These are phyloP conservation scores for Dendrothele bispora DNA, from an alignment of 768 basidiomycete genomes.

Conservation along the genomic window DNA sequence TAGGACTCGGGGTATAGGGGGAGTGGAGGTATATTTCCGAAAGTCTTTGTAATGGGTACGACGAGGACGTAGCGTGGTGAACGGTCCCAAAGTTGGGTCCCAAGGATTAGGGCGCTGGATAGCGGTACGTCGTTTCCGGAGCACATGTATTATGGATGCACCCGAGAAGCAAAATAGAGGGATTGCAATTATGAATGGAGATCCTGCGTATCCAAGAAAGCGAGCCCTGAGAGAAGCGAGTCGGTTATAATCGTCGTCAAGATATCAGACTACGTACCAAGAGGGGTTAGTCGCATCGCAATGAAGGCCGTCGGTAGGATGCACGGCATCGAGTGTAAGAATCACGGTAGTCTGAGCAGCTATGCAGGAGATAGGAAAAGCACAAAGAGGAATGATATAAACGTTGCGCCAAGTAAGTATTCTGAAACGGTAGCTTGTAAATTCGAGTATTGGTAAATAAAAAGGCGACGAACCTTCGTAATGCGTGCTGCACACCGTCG, in stretches of 20 bases:
- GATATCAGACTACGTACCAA: conserved; percentile 42
- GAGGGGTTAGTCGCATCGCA: conserved; percentile 60
- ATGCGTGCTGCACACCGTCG: conserved; percentile 29
- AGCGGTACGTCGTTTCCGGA: conserved; percentile 21
- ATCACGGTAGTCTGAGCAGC: conserved; percentile 42
- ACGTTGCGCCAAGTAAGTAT: conserved; percentile 47
- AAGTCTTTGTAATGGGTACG: conserved; percentile 9
- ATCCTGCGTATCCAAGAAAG: conserved; percentile 62
- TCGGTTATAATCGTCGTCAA: not conserved
- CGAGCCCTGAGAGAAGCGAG: conserved; percentile 50
- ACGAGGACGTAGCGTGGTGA: conserved; percentile 16
- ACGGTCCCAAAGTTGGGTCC: not conserved
- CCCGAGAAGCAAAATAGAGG: conserved; percentile 54
- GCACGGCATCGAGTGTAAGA: conserved; percentile 41
- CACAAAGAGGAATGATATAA: conserved; percentile 43
- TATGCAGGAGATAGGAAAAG: conserved; percentile 49
- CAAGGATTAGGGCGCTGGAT: conserved; percentile 1
- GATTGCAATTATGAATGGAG: conserved; percentile 48
- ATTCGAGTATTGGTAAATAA: too few relatives aligned
- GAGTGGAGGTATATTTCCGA: conserved; percentile 2
- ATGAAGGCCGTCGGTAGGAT: conserved; percentile 50
- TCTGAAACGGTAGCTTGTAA: too few relatives aligned
- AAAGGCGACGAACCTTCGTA: conserved; percentile 7
- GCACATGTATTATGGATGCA: conserved; percentile 36
- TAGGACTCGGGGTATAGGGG: conserved; percentile 3